A percentile compares a stretch with the other conserved stretches of the same genome.
Evolutionary conservation across 2,329 filamentous ascomycete genomes (phyloP).

Genomic region (Monosporascus cannonballus): DNA sequence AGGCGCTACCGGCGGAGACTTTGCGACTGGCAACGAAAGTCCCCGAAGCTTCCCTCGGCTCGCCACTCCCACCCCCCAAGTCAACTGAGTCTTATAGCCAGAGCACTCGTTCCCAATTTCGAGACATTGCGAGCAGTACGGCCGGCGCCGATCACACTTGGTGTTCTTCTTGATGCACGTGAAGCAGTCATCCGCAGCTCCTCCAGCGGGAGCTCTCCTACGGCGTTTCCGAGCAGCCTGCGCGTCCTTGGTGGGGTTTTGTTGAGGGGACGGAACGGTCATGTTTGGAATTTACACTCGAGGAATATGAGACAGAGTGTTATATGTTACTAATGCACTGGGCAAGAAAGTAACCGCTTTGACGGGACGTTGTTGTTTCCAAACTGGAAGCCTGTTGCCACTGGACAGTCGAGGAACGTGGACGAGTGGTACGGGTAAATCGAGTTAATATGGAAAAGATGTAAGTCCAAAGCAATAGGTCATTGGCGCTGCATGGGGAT

Average conservation of each 20-base stretch:
- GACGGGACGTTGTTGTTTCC: slow-evolving; percentile 14
- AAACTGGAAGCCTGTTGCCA: slow-evolving; percentile 20
- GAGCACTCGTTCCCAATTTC: slow-evolving; percentile 89
- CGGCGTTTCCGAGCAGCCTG: slow-evolving; percentile 62
- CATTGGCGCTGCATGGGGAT: slow-evolving; percentile 29
- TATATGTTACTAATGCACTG: slow-evolving; percentile 15
- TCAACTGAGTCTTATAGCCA: slow-evolving; percentile 93
- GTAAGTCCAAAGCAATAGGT: slow-evolving; percentile 27
- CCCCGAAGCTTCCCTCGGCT: slow-evolving; percentile 92
- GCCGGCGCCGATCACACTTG: slow-evolving; percentile 84
- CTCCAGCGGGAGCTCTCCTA: slow-evolving; percentile 81
- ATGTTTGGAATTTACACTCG: slow-evolving; percentile 29
- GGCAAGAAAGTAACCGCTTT: slow-evolving; percentile 15
- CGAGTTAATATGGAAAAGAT: slow-evolving; percentile 35
- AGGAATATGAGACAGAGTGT: slow-evolving; percentile 8
- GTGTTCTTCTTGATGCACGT: slow-evolving; percentile 77
- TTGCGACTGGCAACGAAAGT: slow-evolving; percentile 67
- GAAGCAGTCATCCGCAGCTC: slow-evolving; percentile 92
- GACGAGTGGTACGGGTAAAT: slow-evolving; percentile 37
- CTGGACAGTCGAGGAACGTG: slow-evolving; percentile 25
- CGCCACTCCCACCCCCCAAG: slow-evolving; percentile 93
- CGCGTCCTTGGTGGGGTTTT: slow-evolving; percentile 43
- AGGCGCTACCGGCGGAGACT: slow-evolving; percentile 48
- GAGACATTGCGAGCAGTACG: slow-evolving; percentile 92
- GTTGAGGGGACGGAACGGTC: slow-evolving; percentile 43